These are phyloP conservation scores for Microcyclospora pomicola DNA, from an alignment of 2,329 filamentous ascomycete species.

Conservation along the genomic window DNA sequence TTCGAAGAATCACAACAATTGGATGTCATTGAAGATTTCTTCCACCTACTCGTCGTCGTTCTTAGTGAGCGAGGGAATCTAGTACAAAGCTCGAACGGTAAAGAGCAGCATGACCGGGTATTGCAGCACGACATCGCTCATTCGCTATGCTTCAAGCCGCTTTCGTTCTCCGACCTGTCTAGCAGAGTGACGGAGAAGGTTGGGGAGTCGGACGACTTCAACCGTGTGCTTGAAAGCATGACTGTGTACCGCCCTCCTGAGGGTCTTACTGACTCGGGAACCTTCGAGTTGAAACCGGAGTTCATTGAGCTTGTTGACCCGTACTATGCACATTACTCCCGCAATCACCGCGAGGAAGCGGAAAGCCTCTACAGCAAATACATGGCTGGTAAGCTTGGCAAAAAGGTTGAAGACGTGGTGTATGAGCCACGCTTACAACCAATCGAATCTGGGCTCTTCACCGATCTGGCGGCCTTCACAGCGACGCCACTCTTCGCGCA, in stretches of 20 bases:
- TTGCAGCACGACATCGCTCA: constrained; percentile 86
- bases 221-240: constrained; percentile 71
- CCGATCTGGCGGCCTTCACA: constrained; percentile 64
- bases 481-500: constrained; percentile 76
- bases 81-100: constrained; percentile 52
- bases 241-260: constrained; percentile 82
- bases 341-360: constrained; percentile 92
- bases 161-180: constrained; percentile 87
- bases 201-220: constrained; percentile 78
- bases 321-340: constrained; percentile 89
- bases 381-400: constrained; percentile 77
- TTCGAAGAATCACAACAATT: constrained; percentile 81
- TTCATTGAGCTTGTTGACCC: constrained; percentile 84
- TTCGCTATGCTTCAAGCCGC: constrained; percentile 86
- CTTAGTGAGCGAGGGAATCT: constrained; percentile 79
- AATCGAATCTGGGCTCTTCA: constrained; percentile 65
- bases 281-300: constrained; percentile 79
- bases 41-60: constrained; percentile 81
- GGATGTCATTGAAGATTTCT: constrained; percentile 89
- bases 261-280: constrained; percentile 81
- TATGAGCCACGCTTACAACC: constrained; percentile 74
- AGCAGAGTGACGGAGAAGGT: constrained; percentile 77
- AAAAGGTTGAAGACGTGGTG: constrained; percentile 67
- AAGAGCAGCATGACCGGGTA: constrained; percentile 48
- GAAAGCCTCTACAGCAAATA: constrained; percentile 78